A percentile compares a stretch with the other conserved stretches of the same genome.
phyloP scores from a whole-genome alignment of 2,329 filamentous ascomycete genomes.

The Diaporthe vaccinii region DNA sequence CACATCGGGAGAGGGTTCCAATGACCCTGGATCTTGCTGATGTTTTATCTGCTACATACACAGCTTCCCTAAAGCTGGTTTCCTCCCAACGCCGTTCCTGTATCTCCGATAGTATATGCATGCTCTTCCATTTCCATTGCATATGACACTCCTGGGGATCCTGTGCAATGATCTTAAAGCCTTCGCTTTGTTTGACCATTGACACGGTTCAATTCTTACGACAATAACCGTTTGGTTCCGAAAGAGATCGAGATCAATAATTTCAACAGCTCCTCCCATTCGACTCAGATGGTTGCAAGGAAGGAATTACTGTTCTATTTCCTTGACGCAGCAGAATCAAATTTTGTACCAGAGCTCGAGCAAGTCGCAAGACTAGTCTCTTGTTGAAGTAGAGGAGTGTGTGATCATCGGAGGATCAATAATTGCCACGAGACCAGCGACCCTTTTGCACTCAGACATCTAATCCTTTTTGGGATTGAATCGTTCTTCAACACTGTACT shows the following conservation, averaged over 20 bases:
- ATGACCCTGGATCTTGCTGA: not conserved
- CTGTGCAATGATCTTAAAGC: too few species aligned
- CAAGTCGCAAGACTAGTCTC: not conserved
- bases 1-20: not conserved
- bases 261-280: too few species aligned
- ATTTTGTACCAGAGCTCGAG: not conserved
- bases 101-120: not conserved
- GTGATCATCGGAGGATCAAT: not conserved
- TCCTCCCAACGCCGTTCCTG: not conserved
- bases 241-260: too few species aligned
- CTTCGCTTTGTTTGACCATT: too few species aligned
- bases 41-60: not conserved
- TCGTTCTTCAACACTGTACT: not conserved
- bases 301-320: too few species aligned
- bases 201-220: too few species aligned
- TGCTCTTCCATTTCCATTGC: too few species aligned
- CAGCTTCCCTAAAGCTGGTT: not conserved
- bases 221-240: too few species aligned
- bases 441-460: not conserved
- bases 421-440: not conserved
- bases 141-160: too few species aligned
- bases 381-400: not conserved
- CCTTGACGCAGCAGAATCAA: too few species aligned
- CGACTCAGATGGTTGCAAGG: too few species aligned
- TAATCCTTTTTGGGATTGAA: not conserved